A percentile compares a stretch with the other conserved stretches of the same genome.
phyloP scores from a whole-genome alignment of 257 asterid species.

The Solanum sejunctum region DNA sequence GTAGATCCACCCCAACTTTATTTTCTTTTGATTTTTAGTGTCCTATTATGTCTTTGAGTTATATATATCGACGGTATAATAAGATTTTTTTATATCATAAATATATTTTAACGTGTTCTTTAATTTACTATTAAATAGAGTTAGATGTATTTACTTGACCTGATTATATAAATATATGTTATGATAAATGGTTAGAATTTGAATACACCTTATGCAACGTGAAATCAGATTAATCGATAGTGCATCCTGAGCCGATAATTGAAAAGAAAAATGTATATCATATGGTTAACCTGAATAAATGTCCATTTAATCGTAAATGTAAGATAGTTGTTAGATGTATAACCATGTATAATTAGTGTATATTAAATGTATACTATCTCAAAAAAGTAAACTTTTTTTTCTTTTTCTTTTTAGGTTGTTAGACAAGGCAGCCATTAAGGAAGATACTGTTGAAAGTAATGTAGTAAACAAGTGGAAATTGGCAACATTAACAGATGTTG shows the following conservation, averaged over 20 bases:
- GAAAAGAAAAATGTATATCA: not conserved
- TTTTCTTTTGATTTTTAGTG: not conserved
- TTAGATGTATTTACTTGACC: not conserved
- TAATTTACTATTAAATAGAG: not conserved
- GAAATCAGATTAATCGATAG: accelerated
- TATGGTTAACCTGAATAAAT: no score
- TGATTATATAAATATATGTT: not conserved
- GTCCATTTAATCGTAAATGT: no score
- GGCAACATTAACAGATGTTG: conserved; percentile 66
- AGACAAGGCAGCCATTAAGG: conserved; percentile 75
- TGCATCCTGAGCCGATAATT: accelerated
- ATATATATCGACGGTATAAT: no score
- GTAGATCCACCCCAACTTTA: not conserved
- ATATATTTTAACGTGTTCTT: not conserved
- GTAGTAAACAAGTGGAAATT: conserved; percentile 39
- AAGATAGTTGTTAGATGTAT: not conserved
- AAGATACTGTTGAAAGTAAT: not conserved
- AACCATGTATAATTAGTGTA: not conserved
- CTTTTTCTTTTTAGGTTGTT: conserved; percentile 15
- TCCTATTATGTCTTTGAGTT: not conserved
- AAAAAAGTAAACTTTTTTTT: not conserved
- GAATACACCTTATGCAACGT: not conserved
- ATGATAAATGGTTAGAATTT: not conserved
- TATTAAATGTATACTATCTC: no score
- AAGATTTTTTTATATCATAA: not conserved